Conservation (phyloP, 495 filamentous ascomycete species). For the Penicillium turbatum region DNA sequence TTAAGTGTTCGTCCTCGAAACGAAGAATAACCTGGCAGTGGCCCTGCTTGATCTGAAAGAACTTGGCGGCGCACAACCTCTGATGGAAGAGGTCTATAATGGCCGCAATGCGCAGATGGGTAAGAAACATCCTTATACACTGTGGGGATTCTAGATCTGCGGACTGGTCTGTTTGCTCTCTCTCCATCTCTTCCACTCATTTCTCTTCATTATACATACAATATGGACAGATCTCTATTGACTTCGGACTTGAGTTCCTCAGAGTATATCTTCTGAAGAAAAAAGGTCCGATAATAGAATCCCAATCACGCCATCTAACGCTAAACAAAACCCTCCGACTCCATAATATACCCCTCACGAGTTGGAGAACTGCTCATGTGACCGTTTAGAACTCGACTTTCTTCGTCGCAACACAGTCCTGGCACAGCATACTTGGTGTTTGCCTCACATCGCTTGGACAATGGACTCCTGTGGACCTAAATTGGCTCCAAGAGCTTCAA, state of each 20-base stretch:
- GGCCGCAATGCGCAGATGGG: too few relatives aligned
- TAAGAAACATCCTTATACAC: too few relatives aligned
- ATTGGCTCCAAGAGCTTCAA: constrained; percentile 7
- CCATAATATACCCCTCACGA: constrained; percentile 6
- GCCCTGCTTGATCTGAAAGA: too few relatives aligned
- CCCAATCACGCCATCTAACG: constrained; percentile 1
- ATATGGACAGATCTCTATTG: background rate
- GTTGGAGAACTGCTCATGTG: constrained; percentile 1
- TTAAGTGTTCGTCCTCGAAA: too few relatives aligned
- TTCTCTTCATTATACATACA: too few relatives aligned
- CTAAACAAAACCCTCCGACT: constrained; percentile 17
- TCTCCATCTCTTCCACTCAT: too few relatives aligned
- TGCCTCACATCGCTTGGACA: background rate
- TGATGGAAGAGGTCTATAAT: too few relatives aligned
- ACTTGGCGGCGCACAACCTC: too few relatives aligned
- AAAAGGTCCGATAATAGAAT: constrained; percentile 14
- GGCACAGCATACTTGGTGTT: background rate
- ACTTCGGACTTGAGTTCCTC: too few relatives aligned
- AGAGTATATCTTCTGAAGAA: background rate
- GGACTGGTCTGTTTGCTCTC: too few relatives aligned
- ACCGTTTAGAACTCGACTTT: background rate
- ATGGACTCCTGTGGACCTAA: background rate
- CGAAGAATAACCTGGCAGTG: too few relatives aligned
- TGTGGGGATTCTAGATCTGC: too few relatives aligned
- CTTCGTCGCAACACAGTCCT: background rate